Base-by-base conservation (phyloP, 441 rosid genomes). In the Bocquillonia castaneifolia region DNA sequence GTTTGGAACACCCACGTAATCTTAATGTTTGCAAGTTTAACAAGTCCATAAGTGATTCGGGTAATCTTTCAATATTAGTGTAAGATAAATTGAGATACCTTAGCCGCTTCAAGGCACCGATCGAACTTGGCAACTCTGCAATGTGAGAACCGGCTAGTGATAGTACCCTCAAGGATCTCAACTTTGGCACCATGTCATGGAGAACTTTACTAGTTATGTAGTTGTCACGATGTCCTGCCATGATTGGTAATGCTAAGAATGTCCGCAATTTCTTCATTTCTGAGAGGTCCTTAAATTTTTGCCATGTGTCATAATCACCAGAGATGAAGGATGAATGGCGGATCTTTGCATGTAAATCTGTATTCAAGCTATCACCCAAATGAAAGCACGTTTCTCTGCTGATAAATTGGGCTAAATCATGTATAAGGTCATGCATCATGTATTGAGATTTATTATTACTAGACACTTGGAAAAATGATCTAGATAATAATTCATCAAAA, bases 401-500 rank as follows among this genome's bases (percentile, higher is more conserved):
- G 6, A 74, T 53, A 34, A 48, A 71, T 32, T 56, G 47, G 1
- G 78, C 73, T 32, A 69, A 66, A n/a, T n/a, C n/a, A n/a, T n/a
- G n/a, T n/a, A n/a, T n/a, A n/a, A n/a, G n/a, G n/a, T n/a, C n/a
- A n/a, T n/a, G 69, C 72, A 29, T 70, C n/a, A n/a, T n/a, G n/a
- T n/a, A n/a, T n/a, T n/a, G n/a, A n/a, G n/a, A n/a, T n/a, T n/a
- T n/a, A n/a, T n/a, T 36, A 9, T 17, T 36, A 52, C 10, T 23
- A 12, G 76, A 77, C 28, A 25, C 64, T 50, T 62, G 72, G 13
- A 73, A 72, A 44, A 73, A 65, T 6, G 77, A 77, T 64, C 74
- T 72, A 25, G 72, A 39, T 12, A 72, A 63, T 25, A 77, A 58
- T 42, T 73, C 72, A 29, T 60, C 28, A 52, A 78, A 78, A 53